These are phyloP conservation scores for Myrica gale DNA, from an alignment of 306 rosid genomes.

Conservation along the genomic window DNA sequence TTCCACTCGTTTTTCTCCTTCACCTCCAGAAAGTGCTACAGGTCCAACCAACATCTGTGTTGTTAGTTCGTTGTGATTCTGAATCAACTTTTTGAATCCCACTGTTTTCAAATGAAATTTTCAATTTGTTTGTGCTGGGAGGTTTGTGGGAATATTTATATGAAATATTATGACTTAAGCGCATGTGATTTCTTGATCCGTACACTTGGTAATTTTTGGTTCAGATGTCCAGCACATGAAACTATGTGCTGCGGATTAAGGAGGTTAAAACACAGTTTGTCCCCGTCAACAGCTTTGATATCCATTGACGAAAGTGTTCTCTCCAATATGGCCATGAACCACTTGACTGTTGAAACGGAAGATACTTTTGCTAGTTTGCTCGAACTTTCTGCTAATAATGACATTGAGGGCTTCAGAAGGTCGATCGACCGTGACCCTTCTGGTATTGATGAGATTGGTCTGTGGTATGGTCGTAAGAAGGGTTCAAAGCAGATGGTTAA, in stretches of 20 bases:
- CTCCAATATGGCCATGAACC: constrained; percentile 56
- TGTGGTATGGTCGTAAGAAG: constrained; percentile 78
- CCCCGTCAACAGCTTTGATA: constrained; percentile 22
- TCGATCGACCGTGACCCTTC: constrained; percentile 66
- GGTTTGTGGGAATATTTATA: background rate
- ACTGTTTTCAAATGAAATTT: background rate
- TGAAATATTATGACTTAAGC: background rate
- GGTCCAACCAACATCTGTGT: too few relatives aligned
- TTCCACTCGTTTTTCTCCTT: background rate
- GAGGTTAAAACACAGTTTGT: constrained; percentile 29
- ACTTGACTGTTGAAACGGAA: constrained; percentile 68
- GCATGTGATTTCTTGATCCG: constrained; percentile 1
- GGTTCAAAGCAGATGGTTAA: constrained; percentile 88
- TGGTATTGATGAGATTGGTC: constrained; percentile 70
- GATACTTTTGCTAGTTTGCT: constrained; percentile 78
- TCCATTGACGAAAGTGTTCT: constrained; percentile 23
- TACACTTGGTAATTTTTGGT: constrained; percentile 11
- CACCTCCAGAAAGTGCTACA: background rate
- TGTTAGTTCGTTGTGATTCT: background rate
- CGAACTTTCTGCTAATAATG: constrained; percentile 85
- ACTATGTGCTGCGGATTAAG: constrained; percentile 61
- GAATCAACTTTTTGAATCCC: background rate
- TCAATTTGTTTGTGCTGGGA: background rate
- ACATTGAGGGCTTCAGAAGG: constrained; percentile 61
- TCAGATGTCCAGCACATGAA: constrained; percentile 38